Evolutionary conservation across 306 rosid genomes (phyloP).

Genomic region (Lathyrus tuberosus): DNA sequence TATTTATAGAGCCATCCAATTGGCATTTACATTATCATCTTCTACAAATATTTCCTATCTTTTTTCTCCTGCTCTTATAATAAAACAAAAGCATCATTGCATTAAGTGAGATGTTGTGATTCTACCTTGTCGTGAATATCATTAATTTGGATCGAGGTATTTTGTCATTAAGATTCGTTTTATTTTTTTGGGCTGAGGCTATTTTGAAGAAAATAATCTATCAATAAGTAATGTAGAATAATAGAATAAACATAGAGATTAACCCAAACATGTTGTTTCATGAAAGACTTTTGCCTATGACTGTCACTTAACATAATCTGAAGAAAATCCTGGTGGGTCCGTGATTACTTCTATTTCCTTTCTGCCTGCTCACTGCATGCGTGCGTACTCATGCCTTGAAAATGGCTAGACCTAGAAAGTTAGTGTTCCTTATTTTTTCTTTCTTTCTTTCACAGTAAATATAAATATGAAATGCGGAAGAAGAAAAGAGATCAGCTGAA

Average conservation of each 20-base stretch:
- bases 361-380: slow-evolving; percentile 14
- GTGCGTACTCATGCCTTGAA: slow-evolving; percentile 12
- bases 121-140: slow-evolving; percentile 3
- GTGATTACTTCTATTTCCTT: slow-evolving; percentile 17
- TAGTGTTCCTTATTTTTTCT: slow-evolving; percentile 34
- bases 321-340: slow-evolving; percentile 2
- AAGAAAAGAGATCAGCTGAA: slow-evolving; percentile 94
- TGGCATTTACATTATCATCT: neutral
- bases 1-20: neutral
- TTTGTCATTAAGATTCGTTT: neutral
- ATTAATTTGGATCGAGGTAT: slow-evolving; percentile 17
- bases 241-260: slow-evolving; percentile 8
- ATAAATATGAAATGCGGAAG: slow-evolving; percentile 86
- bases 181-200: neutral
- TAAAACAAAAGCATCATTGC: slow-evolving; percentile 16
- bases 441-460: slow-evolving; percentile 70
- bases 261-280: slow-evolving; percentile 11
- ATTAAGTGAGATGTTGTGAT: slow-evolving; percentile 13
- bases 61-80: neutral
- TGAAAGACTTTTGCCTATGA: slow-evolving; percentile 3
- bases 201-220: slow-evolving; percentile 18
- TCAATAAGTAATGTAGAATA: neutral
- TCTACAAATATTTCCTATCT: slow-evolving; percentile 14
- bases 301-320: slow-evolving; percentile 1
- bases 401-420: slow-evolving; percentile 15